These are phyloP conservation scores for Syzygium malaccense DNA, from an alignment of 441 rosid species.

Conservation along the genomic window DNA sequence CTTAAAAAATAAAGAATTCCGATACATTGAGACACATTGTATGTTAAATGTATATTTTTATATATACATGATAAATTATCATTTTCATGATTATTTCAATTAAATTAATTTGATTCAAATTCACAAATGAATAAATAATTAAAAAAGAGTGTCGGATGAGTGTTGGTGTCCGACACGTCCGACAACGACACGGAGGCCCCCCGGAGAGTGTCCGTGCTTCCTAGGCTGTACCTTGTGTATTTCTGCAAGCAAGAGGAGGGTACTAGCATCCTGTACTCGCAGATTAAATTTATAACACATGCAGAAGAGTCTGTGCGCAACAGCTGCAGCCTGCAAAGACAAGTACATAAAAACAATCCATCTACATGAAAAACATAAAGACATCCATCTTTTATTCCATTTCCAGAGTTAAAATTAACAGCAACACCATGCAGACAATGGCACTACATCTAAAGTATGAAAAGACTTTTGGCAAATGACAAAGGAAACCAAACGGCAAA, in stretches of 20 bases:
- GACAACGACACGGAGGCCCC: too few species aligned
- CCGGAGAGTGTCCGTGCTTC: too few species aligned
- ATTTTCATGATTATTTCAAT: too few species aligned
- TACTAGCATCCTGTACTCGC: slow-evolving; percentile 83
- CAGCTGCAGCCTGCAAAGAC: slow-evolving; percentile 72
- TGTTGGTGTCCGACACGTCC: too few species aligned
- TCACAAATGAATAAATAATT: too few species aligned
- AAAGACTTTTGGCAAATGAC: not conserved
- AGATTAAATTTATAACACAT: slow-evolving; percentile 89
- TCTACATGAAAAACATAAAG: not conserved
- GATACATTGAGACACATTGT: too few species aligned
- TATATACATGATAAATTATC: too few species aligned
- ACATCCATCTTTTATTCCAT: not conserved
- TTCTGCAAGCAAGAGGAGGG: slow-evolving; percentile 94
- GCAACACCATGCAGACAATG: not conserved
- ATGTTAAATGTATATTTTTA: too few species aligned
- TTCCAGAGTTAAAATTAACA: not conserved
- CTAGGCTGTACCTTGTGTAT: slow-evolving; percentile 73
- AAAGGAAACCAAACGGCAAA: not conserved
- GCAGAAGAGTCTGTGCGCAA: slow-evolving; percentile 83
- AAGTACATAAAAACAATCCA: not conserved
- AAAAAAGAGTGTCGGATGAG: too few species aligned
- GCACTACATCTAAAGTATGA: not conserved
- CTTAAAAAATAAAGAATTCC: too few species aligned
- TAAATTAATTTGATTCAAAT: too few species aligned